Conservation (phyloP, 768 basidiomycete species). For the Floccularia luteovirens region DNA sequence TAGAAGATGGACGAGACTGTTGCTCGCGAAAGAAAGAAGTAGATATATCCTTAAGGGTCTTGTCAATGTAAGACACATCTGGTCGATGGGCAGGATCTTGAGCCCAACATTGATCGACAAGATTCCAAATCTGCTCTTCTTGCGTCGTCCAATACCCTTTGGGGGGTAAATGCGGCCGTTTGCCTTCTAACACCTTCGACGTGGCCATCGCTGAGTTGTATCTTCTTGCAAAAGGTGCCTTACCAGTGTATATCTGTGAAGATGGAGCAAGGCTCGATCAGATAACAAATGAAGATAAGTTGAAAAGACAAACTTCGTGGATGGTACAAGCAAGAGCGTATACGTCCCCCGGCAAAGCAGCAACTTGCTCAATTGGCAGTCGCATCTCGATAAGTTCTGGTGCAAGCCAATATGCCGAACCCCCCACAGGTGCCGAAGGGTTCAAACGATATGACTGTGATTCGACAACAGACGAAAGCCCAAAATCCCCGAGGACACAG, state of each 20-base stretch:
- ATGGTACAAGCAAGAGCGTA: slow-evolving; percentile 14
- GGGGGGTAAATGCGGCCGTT: slow-evolving; percentile 8
- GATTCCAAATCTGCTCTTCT: slow-evolving; percentile 9
- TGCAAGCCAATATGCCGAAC: slow-evolving; percentile 12
- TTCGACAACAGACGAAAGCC: slow-evolving; percentile 13
- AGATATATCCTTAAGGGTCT: slow-evolving; percentile 4
- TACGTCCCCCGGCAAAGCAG: slow-evolving; percentile 9
- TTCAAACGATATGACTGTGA: slow-evolving; percentile 10
- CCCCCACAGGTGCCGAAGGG: slow-evolving; percentile 5
- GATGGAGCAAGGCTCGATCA: neutral
- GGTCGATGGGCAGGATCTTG: slow-evolving; percentile 8
- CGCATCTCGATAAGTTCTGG: slow-evolving; percentile 10
- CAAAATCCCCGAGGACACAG: slow-evolving; percentile 14
- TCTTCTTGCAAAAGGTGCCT: slow-evolving; percentile 4
- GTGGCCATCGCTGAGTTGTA: slow-evolving; percentile 3
- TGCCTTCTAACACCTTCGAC: slow-evolving; percentile 4
- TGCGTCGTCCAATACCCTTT: slow-evolving; percentile 7
- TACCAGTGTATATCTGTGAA: slow-evolving; percentile 9
- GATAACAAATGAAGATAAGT: neutral
- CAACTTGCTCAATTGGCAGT: neutral
- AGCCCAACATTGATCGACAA: slow-evolving; percentile 10
- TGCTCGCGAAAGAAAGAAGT: neutral
- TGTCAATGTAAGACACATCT: slow-evolving; percentile 1
- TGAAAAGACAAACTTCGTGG: slow-evolving; percentile 8
- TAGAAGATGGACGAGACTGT: neutral